phyloP scores from a whole-genome alignment of 441 rosid species.

The Arabidopsis hybrid region DNA sequence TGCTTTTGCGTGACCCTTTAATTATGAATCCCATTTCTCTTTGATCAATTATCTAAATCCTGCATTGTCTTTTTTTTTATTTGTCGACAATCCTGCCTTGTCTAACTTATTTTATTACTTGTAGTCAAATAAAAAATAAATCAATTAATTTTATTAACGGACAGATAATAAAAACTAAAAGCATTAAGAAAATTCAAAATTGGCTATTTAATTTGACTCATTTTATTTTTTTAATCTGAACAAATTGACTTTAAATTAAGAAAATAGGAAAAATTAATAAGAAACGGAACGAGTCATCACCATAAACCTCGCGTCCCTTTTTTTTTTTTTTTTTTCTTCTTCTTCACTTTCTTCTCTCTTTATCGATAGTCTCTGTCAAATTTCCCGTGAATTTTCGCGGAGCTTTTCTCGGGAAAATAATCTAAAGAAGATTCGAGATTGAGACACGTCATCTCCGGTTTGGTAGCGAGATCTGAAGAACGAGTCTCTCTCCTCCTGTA shows the following conservation, averaged over 20 bases:
- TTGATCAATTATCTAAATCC: background rate
- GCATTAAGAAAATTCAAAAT: constrained; percentile 1
- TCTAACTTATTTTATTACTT: background rate
- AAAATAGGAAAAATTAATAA: constrained; percentile 19
- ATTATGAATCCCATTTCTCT: constrained; percentile 16
- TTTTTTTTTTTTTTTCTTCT: background rate
- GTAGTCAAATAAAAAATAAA: background rate
- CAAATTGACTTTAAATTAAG: constrained; percentile 25
- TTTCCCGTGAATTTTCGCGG: constrained; percentile 30
- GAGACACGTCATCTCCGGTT: constrained; percentile 38
- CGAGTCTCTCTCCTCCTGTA: constrained; percentile 31
- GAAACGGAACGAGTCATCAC: constrained; percentile 30
- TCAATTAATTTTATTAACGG: background rate
- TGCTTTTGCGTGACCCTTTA: constrained; percentile 32
- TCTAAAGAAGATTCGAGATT: constrained; percentile 32
- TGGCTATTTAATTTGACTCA: constrained; percentile 15
- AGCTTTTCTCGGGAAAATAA: constrained; percentile 41
- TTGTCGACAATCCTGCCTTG: too few relatives aligned
- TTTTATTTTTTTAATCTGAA: background rate
- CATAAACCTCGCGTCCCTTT: constrained; percentile 14
- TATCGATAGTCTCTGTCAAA: constrained; percentile 10
- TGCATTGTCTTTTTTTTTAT: background rate
- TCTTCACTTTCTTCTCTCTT: constrained; percentile 32
- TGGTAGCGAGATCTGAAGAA: constrained; percentile 50
- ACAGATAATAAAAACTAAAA: background rate